Conservation (phyloP, 139 green algal genomes). For the Mychonastes homosphaera region DNA sequence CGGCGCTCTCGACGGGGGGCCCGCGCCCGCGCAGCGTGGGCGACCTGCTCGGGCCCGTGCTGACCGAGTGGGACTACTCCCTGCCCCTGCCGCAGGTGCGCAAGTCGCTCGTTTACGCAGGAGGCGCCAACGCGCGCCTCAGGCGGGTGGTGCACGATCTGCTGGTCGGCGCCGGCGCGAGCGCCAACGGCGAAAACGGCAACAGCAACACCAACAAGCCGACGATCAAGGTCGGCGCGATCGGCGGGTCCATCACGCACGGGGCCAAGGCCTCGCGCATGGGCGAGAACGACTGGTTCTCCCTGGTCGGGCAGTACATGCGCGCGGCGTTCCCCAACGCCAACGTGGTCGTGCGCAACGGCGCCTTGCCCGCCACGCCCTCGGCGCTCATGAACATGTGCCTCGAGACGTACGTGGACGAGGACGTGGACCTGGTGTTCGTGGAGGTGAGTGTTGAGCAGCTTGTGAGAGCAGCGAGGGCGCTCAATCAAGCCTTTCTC, state of each 20-base stretch:
- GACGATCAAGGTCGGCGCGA: constrained; percentile 10
- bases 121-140: constrained; percentile 15
- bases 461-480: too few species aligned
- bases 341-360: constrained; percentile 13
- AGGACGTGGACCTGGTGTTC: constrained; percentile 19
- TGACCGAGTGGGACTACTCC: constrained; percentile 11
- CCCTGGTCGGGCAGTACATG: constrained; percentile 16
- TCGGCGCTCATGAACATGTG: constrained; percentile 27
- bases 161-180: constrained; percentile 4
- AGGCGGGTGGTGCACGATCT: constrained; percentile 16
- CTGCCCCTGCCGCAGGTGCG: constrained; percentile 14
- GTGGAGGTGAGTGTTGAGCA: too few species aligned
- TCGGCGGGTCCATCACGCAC: constrained; percentile 19
- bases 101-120: constrained; percentile 16
- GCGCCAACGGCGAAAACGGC: too few species aligned
- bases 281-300: constrained; percentile 21
- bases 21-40: too few species aligned
- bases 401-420: constrained; percentile 18
- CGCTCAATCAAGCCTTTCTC: too few species aligned
- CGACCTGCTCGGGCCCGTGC: constrained; percentile 4
- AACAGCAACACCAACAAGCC: too few species aligned
- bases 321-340: constrained; percentile 10
- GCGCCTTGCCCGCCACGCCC: constrained; percentile 17
- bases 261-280: constrained; percentile 16
- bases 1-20: too few species aligned